These are phyloP conservation scores for Cardamine chenopodiifolia DNA, from an alignment of 345 rosid genomes.

Conservation along the genomic window DNA sequence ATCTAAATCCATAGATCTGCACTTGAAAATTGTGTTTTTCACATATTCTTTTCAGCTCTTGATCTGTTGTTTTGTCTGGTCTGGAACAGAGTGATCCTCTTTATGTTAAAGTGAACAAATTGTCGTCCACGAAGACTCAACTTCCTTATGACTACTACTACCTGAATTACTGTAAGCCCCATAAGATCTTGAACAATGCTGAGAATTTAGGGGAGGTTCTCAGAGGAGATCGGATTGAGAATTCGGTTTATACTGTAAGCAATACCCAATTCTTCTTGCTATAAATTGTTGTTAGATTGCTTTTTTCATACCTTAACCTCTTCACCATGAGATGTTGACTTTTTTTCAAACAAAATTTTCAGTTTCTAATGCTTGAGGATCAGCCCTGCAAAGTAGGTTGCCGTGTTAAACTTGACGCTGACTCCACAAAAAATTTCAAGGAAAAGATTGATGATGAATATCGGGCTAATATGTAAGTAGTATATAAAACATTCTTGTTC, in stretches of 20 bases:
- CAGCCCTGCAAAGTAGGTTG: conserved; percentile 81
- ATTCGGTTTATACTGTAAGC: conserved; percentile 79
- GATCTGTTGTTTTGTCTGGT: conserved; percentile 13
- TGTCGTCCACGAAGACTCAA: conserved; percentile 95
- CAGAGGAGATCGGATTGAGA: conserved; percentile 97
- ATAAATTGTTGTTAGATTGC: background rate
- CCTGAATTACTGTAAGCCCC: conserved; percentile 75
- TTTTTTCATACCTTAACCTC: background rate
- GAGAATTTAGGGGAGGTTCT: conserved; percentile 95
- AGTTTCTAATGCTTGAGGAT: conserved; percentile 95
- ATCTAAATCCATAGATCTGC: conserved; percentile 15
- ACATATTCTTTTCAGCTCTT: conserved; percentile 14
- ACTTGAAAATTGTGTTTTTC: background rate
- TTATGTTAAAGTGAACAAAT: conserved; percentile 87
- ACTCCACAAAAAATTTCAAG: conserved; percentile 80
- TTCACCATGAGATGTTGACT: conserved; percentile 26
- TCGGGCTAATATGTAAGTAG: conserved; percentile 86
- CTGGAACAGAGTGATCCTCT: conserved; percentile 60
- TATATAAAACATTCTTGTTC: background rate
- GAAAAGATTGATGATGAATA: conserved; percentile 96
- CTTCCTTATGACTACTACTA: conserved; percentile 96
- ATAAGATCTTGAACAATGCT: conserved; percentile 69
- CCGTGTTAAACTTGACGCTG: conserved; percentile 59
- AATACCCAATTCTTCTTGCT: conserved; percentile 3
- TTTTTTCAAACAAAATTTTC: conserved; percentile 8